Evolutionary conservation across 352 stramenopile species (phyloP).

Genomic region (Pythium graminicola): DNA sequence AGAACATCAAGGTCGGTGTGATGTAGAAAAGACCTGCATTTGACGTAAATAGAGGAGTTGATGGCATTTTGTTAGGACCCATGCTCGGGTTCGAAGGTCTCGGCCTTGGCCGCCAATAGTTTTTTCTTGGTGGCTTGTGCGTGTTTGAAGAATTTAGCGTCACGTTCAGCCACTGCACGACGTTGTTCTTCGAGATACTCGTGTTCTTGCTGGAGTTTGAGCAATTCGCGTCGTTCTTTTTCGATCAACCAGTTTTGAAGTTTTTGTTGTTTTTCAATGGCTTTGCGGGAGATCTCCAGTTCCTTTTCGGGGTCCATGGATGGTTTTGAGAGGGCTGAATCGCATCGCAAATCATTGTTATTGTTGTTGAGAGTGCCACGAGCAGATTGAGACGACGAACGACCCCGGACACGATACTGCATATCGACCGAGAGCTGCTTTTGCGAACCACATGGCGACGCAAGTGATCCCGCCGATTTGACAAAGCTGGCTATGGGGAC

Average conservation of each 20-base stretch:
- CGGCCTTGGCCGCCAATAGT: constrained; percentile 21
- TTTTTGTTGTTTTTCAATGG: constrained; percentile 87
- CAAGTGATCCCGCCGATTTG: constrained; percentile 11
- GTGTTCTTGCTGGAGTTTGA: constrained; percentile 75
- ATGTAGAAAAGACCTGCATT: constrained; percentile 13
- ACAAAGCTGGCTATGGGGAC: constrained; percentile 6
- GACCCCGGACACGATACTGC: constrained; percentile 56
- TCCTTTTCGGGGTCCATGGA: constrained; percentile 49
- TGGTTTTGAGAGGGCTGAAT: constrained; percentile 8
- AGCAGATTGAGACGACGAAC: constrained; percentile 22
- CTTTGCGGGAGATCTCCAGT: constrained; percentile 61
- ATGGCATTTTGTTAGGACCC: background rate
- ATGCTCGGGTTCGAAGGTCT: background rate
- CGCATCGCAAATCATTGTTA: constrained; percentile 14
- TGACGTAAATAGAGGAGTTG: constrained; percentile 1
- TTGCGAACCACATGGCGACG: constrained; percentile 16
- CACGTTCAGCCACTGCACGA: constrained; percentile 45
- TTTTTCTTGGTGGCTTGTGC: constrained; percentile 71
- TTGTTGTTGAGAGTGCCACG: constrained; percentile 23
- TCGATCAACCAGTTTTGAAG: constrained; percentile 86
- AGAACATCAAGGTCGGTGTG: constrained; percentile 49
- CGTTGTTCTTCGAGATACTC: constrained; percentile 73
- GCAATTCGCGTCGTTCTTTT: constrained; percentile 80
- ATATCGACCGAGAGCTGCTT: constrained; percentile 33
- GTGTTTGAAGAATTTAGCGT: constrained; percentile 75